Base-by-base conservation (phyloP, 169 alveolate genomes). In the Eimeria praecox region DNA sequence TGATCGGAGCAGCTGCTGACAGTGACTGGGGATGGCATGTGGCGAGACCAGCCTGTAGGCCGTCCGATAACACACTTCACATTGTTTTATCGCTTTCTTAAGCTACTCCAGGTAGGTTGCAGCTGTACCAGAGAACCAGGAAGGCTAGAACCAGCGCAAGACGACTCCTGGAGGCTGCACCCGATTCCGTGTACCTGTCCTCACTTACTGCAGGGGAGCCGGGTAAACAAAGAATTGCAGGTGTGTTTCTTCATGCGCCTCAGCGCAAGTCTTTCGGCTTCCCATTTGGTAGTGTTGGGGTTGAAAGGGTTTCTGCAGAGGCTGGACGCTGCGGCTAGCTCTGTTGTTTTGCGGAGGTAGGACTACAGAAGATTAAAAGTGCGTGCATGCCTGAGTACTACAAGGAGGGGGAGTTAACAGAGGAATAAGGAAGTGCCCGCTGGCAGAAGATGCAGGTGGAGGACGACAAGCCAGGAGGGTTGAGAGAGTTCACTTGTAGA, bases 391-490 rank as follows among this genome's bases (percentile, higher is more conserved):
- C 14, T 30, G 14, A 0, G 82, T 73, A 33, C 18, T 33, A 35
- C 66, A 46, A 64, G 14, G 22, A 78, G 88, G 44, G 24, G 59
- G 86, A 77, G 88, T 24, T 14, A 22, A 38, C 12, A 40, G 88
- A 30, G 27, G 44, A 8, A 27, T 44, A 49, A 22, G 64, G 64
- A n/a, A 5, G 35, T 44, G 30, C 64, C 18, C 46, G 46, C 88
- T 27, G 88, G 27, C 88, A 24, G 66, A 78, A 30, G 66, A 27
- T 30, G 82, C 64, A 59, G 46, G 49, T 22, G 83, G 82, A 87
- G 10, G 64, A 62, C 40, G 93, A 59, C 9, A 35, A 3, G 38
- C 49, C 16, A 59, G 82, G 66, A 8, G 66, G 40, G 35, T 22
- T 9, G 64, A 64, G 46, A 62, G 80, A 87, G 33, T 24, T 16